Evolutionary conservation across 345 rosid species (phyloP).

Genomic region (Eucalyptus leucophloia): DNA sequence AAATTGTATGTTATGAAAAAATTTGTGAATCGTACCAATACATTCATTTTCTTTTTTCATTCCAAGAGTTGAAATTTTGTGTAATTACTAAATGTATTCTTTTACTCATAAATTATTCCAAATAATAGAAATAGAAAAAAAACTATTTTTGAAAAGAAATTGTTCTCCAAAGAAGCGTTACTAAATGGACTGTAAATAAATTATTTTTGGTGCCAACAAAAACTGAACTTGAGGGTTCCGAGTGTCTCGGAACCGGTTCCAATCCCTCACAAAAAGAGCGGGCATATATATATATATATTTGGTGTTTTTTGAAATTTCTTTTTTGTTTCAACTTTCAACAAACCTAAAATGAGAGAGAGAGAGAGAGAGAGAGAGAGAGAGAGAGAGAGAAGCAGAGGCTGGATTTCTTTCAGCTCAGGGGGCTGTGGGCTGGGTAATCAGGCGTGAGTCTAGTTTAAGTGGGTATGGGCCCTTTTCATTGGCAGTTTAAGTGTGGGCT

Average conservation of each 20-base stretch:
- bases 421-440: not conserved
- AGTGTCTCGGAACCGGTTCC: not conserved
- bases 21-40: no score
- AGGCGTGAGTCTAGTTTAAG: not conserved
- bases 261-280: not conserved
- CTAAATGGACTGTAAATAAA: no score
- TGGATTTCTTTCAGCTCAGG: not conserved
- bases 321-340: not conserved
- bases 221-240: not conserved
- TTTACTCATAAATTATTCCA: no score
- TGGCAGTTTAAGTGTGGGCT: not conserved
- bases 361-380: not conserved
- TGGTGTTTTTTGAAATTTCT: not conserved
- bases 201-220: not conserved
- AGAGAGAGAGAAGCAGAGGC: not conserved
- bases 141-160: no score
- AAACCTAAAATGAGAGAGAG: not conserved
- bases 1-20: no score
- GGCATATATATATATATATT: no score
- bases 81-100: fast-evolving
- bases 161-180: fast-evolving
- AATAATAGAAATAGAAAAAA: no score
- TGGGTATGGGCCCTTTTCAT: not conserved
- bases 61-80: no score
- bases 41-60: no score